Conservation (phyloP, 208 protist species). For the Trypanosoma lewisi region DNA sequence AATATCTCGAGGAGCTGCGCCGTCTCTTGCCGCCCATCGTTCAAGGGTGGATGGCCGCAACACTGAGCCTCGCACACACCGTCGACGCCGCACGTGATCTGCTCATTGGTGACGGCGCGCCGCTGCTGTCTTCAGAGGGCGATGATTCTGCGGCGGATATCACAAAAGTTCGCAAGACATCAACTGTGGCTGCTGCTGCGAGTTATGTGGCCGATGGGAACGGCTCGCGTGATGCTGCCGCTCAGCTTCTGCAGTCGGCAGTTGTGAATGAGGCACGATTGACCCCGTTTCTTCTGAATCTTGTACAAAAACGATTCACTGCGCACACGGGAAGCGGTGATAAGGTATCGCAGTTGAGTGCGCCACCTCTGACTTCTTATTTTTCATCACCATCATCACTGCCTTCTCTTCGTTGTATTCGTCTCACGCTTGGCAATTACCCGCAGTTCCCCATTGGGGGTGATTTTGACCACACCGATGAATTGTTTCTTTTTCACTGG, state of each 20-base stretch:
- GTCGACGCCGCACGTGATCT: conserved; percentile 29
- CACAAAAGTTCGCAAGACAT: background rate
- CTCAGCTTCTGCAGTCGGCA: conserved; percentile 8
- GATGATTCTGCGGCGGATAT: background rate
- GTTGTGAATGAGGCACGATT: conserved; percentile 22
- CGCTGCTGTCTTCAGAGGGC: background rate
- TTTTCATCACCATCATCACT: conserved; percentile 14
- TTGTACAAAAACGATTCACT: conserved; percentile 12
- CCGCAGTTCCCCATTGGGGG: conserved; percentile 33
- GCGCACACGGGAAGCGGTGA: background rate
- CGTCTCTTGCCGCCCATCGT: conserved; percentile 48
- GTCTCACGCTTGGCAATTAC: conserved; percentile 26
- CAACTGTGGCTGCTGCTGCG: background rate
- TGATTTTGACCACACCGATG: conserved; percentile 58
- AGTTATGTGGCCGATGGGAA: conserved; percentile 7
- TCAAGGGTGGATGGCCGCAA: conserved; percentile 68
- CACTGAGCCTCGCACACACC: conserved; percentile 45
- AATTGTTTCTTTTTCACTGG: conserved; percentile 84
- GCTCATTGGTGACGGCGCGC: conserved; percentile 7
- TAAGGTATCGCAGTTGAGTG: conserved; percentile 16
- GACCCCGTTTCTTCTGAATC: conserved; percentile 18
- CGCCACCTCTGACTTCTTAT: background rate
- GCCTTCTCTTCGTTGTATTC: conserved; percentile 30
- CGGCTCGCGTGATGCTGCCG: conserved; percentile 7
- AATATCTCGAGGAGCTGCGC: conserved; percentile 67